Evolutionary conservation across 179 eudicot species (phyloP).

Genomic region (Silene coronaria): DNA sequence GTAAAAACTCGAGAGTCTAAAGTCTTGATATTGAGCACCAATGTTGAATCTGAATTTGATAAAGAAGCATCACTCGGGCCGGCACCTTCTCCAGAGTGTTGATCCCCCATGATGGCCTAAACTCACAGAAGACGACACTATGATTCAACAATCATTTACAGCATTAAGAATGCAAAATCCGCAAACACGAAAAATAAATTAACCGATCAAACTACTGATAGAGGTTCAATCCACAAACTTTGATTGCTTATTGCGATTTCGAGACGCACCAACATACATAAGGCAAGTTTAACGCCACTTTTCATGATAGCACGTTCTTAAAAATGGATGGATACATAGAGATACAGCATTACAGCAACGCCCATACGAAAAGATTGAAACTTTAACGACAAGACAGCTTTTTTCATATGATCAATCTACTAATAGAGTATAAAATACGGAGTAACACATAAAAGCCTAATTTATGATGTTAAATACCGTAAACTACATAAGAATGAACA

Average conservation of each 20-base stretch:
- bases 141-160: background rate
- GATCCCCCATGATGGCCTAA: constrained; percentile 41
- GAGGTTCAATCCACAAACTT: background rate
- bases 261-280: background rate
- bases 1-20: constrained; percentile 68
- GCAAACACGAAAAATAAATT: background rate
- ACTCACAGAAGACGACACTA: background rate
- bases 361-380: constrained; percentile 1
- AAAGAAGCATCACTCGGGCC: constrained; percentile 36
- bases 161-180: background rate
- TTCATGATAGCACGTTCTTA: background rate
- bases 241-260: background rate
- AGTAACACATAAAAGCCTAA: background rate
- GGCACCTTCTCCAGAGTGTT: constrained; percentile 46
- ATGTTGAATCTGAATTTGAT: constrained; percentile 45
- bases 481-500: too few relatives aligned
- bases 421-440: background rate
- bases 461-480: too few relatives aligned
- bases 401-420: background rate
- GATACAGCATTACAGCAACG: background rate
- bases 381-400: background rate
- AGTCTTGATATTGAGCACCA: constrained; percentile 88
- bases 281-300: background rate
- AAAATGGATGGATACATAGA: background rate
- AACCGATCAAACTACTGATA: background rate